A percentile compares a stretch with the other conserved stretches of the same genome.
Conservation (phyloP, 371 early-diverging fungal species). For the Haplosporangium sp. region DNA sequence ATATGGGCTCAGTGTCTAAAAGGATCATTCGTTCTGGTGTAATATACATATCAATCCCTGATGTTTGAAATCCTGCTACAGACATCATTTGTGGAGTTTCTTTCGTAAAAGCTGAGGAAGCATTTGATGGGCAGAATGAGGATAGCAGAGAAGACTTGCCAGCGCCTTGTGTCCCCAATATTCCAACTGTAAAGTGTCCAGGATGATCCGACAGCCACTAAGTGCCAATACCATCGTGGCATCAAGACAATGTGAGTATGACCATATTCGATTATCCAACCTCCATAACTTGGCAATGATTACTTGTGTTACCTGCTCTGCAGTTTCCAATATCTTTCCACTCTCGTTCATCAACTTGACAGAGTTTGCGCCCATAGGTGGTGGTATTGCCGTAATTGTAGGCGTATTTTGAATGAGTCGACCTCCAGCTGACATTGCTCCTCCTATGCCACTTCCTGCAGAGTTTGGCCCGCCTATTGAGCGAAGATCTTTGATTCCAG, state of each 20-base stretch:
- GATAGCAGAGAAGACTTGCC: conserved; percentile 82
- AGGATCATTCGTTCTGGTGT: conserved; percentile 78
- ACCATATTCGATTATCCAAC: too few species aligned
- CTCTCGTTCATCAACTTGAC: conserved; percentile 44
- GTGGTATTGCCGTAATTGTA: conserved; percentile 25
- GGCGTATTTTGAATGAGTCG: conserved; percentile 21
- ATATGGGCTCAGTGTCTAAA: conserved; percentile 76
- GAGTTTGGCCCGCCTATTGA: conserved; percentile 24
- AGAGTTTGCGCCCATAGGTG: conserved; percentile 32
- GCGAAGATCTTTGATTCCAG: conserved; percentile 31
- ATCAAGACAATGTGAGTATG: not conserved
- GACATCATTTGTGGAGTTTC: conserved; percentile 59
- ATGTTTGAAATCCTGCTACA: conserved; percentile 66
- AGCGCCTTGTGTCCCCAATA: conserved; percentile 75
- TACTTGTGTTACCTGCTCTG: conserved; percentile 37
- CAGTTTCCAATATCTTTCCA: conserved; percentile 39
- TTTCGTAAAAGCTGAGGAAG: conserved; percentile 56
- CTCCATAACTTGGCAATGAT: not conserved
- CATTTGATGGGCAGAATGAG: conserved; percentile 60
- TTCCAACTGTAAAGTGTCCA: conserved; percentile 84
- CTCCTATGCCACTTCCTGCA: conserved; percentile 22
- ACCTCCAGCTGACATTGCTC: conserved; percentile 36
- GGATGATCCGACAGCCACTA: conserved; percentile 74
- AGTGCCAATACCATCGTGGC: not conserved
- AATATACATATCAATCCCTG: conserved; percentile 79